Base-by-base conservation (phyloP, 768 basidiomycete genomes). In the Trametes sanguinea region DNA sequence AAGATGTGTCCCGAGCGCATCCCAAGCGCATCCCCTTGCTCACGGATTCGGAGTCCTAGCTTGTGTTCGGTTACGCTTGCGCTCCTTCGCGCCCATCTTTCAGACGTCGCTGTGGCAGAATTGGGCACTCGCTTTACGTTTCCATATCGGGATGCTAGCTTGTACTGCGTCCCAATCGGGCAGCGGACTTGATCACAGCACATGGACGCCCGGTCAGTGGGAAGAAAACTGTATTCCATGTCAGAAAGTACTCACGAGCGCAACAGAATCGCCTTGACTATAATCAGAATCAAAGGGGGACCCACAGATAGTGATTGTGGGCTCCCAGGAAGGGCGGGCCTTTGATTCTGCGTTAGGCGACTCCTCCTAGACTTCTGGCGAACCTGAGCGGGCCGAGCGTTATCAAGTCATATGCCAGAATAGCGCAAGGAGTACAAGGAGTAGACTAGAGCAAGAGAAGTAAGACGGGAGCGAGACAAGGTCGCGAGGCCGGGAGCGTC, bases 41-140 rank as follows among this genome's bases (percentile, higher is more conserved):
- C 51, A 64, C 64, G 29, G 7, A 61, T 69, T 57, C 50, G 68
- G 70, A 45, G 29, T n/a, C 37, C 57, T 58, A 52, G 61, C 64
- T 71, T 71, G 70, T 71, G 47, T 58, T 61, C 65, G 56, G 60
- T 46, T 61, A 63, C 54, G 27, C 54, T 59, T 43, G 42, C 54
- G 51, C 39, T 58, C 55, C 57, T 50, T 51, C 62, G 43, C 55
- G 60, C 47, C 45, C 43, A 17, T 55, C 61, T 54, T 33, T 13
- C 48, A 45, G 35, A 29, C 53, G 44, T 22, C 54, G 60, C 14
- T 39, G 48, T 27, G 17, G 55, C 42, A 27, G 51, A 39, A 54
- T 56, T 50, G 60, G 68, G 54, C 60, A 58, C 22, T 67, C 56
- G 53, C 66, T 51, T 67, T 62, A 62, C 44, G n/a, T 53, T 65